Evolutionary conservation across 306 rosid genomes (phyloP), one percentile per base, ranked within the genome.

Genomic region (Dicorynia guianensis): DNA sequence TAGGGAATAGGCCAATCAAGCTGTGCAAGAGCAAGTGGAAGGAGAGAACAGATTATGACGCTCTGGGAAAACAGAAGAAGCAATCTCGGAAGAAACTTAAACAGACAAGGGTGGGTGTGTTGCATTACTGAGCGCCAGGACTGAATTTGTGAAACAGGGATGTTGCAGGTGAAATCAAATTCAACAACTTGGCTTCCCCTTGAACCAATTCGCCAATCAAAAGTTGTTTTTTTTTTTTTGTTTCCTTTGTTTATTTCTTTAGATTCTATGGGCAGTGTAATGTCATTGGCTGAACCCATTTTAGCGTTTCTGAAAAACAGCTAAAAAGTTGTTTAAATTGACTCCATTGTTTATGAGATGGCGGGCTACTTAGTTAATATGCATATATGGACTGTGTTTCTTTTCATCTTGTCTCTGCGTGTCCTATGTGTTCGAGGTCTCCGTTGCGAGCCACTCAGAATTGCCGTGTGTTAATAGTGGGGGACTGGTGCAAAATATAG

Each of bases 21-120:
- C 86, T 92, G 5, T 87, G 93, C 30, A 92, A 92, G 82, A 92
- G 96, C 69, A 92, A 92, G 76, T 92, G 96, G 97, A 89, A 69
- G 77, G 97, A 92, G 83, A 88, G 97, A 75, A 92, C 83, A 35
- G 96, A 92, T 48, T 54, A 13, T 47, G 96, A 77, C 0, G 88
- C 97, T 4, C 3, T 85, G 30, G 93, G 60, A 14, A 81, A 87
- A 78, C 91, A 89, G 15, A 92, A 88, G 97, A 73, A 88, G 59
- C 85, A 86, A 10, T 65, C 84, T 40, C 88, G 85, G 9, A 92
- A 88, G 91, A 88, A 90, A 53, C 78, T 80, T 1, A 92, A 89
- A 81, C 84, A 82, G 39, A 79, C 87, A 4, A 92, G 82, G 89
- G 83, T 88, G 74, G 87, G 97, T 33, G 80, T 92, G 12, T 79